These are phyloP conservation scores for Fusarium proliferatum DNA, from an alignment of 2,329 filamentous ascomycete species.

Conservation along the genomic window DNA sequence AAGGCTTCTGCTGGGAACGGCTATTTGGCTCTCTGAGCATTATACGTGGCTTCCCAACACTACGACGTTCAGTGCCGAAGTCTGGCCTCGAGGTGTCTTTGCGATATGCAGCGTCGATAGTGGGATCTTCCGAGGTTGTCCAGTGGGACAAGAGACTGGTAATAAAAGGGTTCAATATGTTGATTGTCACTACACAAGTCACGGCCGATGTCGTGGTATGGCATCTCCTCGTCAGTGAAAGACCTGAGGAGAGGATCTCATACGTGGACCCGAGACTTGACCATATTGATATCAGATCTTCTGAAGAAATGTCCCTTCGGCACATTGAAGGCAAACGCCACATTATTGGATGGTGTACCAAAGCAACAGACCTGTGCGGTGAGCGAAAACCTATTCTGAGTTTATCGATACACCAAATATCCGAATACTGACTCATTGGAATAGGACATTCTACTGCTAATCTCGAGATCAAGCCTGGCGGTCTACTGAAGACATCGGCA, in stretches of 20 bases:
- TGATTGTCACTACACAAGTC: not conserved
- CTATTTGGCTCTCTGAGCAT: not conserved
- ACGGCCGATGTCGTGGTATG: slow-evolving; percentile 7
- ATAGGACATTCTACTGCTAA: not conserved
- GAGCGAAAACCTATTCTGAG: not conserved
- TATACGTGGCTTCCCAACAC: not conserved
- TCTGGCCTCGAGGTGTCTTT: slow-evolving; percentile 16
- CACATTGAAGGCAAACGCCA: slow-evolving; percentile 11
- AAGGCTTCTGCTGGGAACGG: slow-evolving; percentile 12
- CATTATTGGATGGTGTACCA: slow-evolving; percentile 20
- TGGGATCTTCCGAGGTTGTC: not conserved
- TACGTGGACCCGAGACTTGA: slow-evolving; percentile 11
- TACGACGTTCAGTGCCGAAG: not conserved
- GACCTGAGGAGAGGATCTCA: not conserved
- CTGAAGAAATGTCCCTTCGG: not conserved
- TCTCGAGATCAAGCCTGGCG: not conserved
- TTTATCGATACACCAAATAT: fast-evolving
- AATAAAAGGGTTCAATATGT: slow-evolving; percentile 20
- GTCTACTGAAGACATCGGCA: not conserved
- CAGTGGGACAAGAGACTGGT: slow-evolving; percentile 2
- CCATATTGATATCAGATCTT: not conserved
- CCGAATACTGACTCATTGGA: not conserved
- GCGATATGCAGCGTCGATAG: not conserved
- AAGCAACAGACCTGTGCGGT: slow-evolving; percentile 18
- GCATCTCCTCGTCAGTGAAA: slow-evolving; percentile 2